phyloP scores from a whole-genome alignment of 2,329 filamentous ascomycete species.

The Zopfia rhizophila region DNA sequence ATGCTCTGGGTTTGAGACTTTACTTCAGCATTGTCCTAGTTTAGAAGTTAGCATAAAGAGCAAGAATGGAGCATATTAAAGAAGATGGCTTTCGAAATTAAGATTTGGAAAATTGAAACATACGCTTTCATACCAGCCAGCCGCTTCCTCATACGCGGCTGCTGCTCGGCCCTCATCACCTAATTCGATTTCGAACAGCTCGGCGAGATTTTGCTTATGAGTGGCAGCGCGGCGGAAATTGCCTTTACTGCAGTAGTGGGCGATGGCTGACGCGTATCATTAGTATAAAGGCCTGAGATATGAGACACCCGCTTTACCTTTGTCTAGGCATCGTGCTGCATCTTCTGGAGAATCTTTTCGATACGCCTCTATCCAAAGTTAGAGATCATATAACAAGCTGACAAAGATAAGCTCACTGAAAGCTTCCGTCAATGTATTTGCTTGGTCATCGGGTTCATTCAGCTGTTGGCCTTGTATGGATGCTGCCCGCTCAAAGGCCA shows the following conservation, averaged over 20 bases:
- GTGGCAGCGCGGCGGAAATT: constrained; percentile 92
- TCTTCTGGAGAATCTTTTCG: constrained; percentile 84
- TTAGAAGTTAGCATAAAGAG: constrained; percentile 28
- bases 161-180: constrained; percentile 81
- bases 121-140: constrained; percentile 80
- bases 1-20: constrained; percentile 12
- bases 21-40: constrained; percentile 52
- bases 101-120: constrained; percentile 22
- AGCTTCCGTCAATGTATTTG: constrained; percentile 87
- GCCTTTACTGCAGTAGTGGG: constrained; percentile 87
- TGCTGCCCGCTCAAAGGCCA: constrained; percentile 87
- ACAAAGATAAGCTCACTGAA: constrained; percentile 66
- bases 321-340: constrained; percentile 80
- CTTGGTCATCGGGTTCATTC: constrained; percentile 91
- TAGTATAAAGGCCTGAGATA: neutral
- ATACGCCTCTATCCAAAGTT: constrained; percentile 72
- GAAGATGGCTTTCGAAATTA: too few species aligned
- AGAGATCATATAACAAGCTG: constrained; percentile 23
- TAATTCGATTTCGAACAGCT: constrained; percentile 84
- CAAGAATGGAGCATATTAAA: neutral
- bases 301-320: constrained; percentile 38
- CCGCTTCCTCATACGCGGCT: constrained; percentile 85
- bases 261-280: constrained; percentile 69
- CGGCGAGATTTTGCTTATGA: constrained; percentile 88
- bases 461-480: constrained; percentile 80